Percentiles rank a stretch among this genome's conserved stretches.
phyloP scores from a whole-genome alignment of 805 yeast species.

The Candida stauntonica region DNA sequence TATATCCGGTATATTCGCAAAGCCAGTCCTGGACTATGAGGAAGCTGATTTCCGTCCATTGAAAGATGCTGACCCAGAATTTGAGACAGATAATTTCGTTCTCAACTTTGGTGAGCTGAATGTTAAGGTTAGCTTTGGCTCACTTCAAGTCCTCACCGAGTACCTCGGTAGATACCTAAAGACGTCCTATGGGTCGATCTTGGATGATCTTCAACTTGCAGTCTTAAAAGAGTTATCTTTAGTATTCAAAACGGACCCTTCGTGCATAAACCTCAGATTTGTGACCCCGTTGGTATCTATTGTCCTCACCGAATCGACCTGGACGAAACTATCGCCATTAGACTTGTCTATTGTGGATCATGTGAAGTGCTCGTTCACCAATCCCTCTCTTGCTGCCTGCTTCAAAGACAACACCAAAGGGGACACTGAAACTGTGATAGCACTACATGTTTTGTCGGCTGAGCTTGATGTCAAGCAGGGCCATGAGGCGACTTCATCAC shows the following conservation, averaged over 20 bases:
- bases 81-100: conserved; percentile 51
- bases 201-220: conserved; percentile 64
- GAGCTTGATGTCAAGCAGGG: conserved; percentile 4
- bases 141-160: conserved; percentile 36
- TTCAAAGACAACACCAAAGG: conserved; percentile 17
- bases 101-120: conserved; percentile 50
- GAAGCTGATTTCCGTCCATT: conserved; percentile 20
- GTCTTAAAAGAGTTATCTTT: conserved; percentile 43
- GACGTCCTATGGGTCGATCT: conserved; percentile 40
- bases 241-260: conserved; percentile 30
- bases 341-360: conserved; percentile 18
- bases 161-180: conserved; percentile 33
- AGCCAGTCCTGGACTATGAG: conserved; percentile 14
- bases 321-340: conserved; percentile 11
- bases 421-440: conserved; percentile 9
- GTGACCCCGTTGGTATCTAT: conserved; percentile 43
- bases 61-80: conserved; percentile 33
- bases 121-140: conserved; percentile 42
- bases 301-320: conserved; percentile 32
- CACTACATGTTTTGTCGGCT: conserved; percentile 17
- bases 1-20: conserved; percentile 17
- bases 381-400: conserved; percentile 25
- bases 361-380: conserved; percentile 8
- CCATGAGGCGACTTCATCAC: neutral
- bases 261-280: conserved; percentile 42